Conservation (phyloP, 176 grass and related monocot species). For the Carex scoparia region DNA sequence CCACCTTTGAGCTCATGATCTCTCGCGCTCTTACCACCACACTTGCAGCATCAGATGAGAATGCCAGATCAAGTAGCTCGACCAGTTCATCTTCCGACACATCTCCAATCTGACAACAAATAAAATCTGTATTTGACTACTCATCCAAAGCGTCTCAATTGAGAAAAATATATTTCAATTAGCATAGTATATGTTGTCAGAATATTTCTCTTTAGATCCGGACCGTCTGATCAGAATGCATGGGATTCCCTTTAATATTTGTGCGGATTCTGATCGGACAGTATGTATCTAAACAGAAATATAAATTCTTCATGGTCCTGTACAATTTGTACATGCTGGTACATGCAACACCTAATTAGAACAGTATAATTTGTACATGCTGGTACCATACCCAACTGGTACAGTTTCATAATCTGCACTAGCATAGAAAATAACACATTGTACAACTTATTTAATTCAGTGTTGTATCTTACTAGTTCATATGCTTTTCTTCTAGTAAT, state of each 20-base stretch:
- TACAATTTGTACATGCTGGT: too few relatives aligned
- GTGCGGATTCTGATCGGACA: too few relatives aligned
- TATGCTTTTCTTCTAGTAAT: constrained; percentile 65
- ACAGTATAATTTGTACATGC: not conserved
- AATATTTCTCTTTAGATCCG: too few relatives aligned
- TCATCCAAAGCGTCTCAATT: not conserved
- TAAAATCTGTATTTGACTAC: not conserved
- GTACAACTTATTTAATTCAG: not conserved
- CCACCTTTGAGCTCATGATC: constrained; percentile 73
- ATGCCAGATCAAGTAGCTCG: constrained; percentile 58
- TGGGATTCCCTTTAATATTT: too few relatives aligned
- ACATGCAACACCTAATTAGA: not conserved
- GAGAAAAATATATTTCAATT: not conserved
- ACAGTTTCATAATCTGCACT: not conserved
- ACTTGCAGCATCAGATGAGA: constrained; percentile 79
- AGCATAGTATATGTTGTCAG: not conserved
- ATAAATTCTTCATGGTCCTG: too few relatives aligned
- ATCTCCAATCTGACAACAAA: constrained; percentile 63
- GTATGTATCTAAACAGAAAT: too few relatives aligned
- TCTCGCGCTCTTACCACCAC: constrained; percentile 72
- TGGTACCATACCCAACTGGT: not conserved
- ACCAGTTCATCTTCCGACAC: constrained; percentile 83
- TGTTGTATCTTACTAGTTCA: constrained; percentile 52
- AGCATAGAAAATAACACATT: not conserved
- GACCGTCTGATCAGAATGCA: too few relatives aligned